Percentiles rank a stretch among this genome's conserved stretches.
These are phyloP conservation scores for Silybum marianum DNA, from an alignment of 129 eudicot species.

Conservation along the genomic window DNA sequence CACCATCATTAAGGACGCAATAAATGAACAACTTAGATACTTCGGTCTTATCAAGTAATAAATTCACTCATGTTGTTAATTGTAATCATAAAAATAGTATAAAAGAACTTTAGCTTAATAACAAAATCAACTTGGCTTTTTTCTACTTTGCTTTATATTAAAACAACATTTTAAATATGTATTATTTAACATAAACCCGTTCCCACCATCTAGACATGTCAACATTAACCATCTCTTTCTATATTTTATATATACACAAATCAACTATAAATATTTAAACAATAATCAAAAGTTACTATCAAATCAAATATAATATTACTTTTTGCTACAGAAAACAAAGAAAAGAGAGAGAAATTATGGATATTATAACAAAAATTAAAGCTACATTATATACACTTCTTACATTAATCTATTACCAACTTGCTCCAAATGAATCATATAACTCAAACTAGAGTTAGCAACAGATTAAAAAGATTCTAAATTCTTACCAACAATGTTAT, in stretches of 20 bases:
- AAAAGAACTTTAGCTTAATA: no score
- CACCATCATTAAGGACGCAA: background rate
- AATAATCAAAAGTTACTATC: background rate
- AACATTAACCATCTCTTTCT: background rate
- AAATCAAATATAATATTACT: background rate
- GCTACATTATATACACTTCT: constrained; percentile 16
- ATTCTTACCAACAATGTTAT: constrained; percentile 8
- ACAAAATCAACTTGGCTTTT: no score
- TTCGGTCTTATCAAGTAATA: no score
- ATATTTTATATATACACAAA: no score
- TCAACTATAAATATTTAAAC: background rate
- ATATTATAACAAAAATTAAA: constrained; percentile 11
- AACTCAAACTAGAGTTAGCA: constrained; percentile 6
- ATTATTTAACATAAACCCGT: no score
- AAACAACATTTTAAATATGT: no score
- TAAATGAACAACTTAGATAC: background rate
- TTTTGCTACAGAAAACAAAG: background rate
- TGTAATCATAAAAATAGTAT: no score
- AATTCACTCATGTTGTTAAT: no score
- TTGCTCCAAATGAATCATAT: background rate
- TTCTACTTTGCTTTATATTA: background rate
- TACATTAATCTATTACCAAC: constrained; percentile 6
- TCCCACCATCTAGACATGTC: background rate
- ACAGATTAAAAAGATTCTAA: background rate
- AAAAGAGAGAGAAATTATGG: background rate